A percentile compares a stretch with the other conserved stretches of the same genome.
Evolutionary conservation across 164 flowering plant genomes (phyloP).

Genomic region (Liquidambar formosana): DNA sequence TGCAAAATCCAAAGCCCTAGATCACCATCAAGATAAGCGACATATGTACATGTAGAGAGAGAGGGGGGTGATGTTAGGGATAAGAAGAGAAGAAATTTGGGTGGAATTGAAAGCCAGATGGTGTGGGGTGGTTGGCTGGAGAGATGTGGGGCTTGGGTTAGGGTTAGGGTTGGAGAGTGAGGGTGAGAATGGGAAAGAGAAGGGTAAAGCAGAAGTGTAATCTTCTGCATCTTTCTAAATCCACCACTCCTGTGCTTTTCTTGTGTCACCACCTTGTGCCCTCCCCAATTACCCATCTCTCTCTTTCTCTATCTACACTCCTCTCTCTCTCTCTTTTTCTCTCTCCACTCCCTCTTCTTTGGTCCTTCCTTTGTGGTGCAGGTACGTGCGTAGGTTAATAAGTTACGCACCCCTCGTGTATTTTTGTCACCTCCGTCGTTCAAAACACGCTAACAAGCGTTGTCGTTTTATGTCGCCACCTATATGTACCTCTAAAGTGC

Average conservation of each 20-base stretch:
- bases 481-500: too few species aligned
- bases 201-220: background rate
- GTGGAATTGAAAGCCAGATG: background rate
- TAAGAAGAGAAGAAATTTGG: background rate
- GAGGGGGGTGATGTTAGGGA: background rate
- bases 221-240: constrained; percentile 19
- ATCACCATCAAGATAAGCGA: background rate
- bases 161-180: background rate
- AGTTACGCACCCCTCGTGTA: constrained; percentile 6
- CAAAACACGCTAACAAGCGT: too few species aligned
- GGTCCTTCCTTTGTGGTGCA: constrained; percentile 12
- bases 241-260: background rate
- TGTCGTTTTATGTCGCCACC: too few species aligned
- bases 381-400: constrained; percentile 21
- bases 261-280: background rate
- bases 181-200: background rate
- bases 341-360: background rate
- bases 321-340: background rate
- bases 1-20: background rate
- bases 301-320: too few species aligned
- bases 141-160: background rate
- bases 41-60: constrained; percentile 6
- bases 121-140: constrained; percentile 1
- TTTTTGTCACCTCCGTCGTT: background rate
- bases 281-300: background rate